Evolutionary conservation across 2,329 filamentous ascomycete genomes (phyloP), one percentile per base, ranked within the genome.

Genomic region (Hypoxylon sp.): DNA sequence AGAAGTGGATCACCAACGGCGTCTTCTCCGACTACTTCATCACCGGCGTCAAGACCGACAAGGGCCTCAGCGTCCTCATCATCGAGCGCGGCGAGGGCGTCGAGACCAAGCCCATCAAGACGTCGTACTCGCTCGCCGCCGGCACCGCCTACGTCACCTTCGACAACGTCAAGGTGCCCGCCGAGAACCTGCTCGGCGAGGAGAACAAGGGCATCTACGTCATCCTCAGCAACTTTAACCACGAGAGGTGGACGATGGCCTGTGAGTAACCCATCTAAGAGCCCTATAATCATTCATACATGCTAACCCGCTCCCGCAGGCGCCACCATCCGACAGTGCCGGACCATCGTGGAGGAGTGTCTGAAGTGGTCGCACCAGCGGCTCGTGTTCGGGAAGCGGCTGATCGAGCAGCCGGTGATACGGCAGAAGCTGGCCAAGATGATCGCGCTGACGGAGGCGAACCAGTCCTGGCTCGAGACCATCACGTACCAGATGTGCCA

Each of bases 311-410:
- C 18, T 24, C 13, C 18, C 29, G 4, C 21, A 66, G 64, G 62
- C 65, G 85, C 78, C 47, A 85, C 87, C 3, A 81, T 88, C 58
- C 86, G 89, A 47, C 81, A 83, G 74, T 85, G 81, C 50, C 83
- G 90, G 61, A 82, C 83, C 1, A 83, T 94, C 11, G 87, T 91
- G 10, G 91, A 96, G 73, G 91, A 96, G 72, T 94, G 87, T 68
- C 78, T 96, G 62, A 95, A 95, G 74, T 97, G 92, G 92, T 82
- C 87, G 26, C 91, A 95, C 78, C 92, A 96, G 77, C 87, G 91
- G 46, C 81, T 92, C 21, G 90, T 96, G 64, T 95, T 95, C 72
- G 86, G 86, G 71, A 94, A 94, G 80, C 87, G 87, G 23, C 81
- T 96, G 35, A 88, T 94, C 64, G 87, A 92, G 69, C 91, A 96